Evolutionary conservation across 768 basidiomycete genomes (phyloP).

Genomic region (Auriscalpium orientale): DNA sequence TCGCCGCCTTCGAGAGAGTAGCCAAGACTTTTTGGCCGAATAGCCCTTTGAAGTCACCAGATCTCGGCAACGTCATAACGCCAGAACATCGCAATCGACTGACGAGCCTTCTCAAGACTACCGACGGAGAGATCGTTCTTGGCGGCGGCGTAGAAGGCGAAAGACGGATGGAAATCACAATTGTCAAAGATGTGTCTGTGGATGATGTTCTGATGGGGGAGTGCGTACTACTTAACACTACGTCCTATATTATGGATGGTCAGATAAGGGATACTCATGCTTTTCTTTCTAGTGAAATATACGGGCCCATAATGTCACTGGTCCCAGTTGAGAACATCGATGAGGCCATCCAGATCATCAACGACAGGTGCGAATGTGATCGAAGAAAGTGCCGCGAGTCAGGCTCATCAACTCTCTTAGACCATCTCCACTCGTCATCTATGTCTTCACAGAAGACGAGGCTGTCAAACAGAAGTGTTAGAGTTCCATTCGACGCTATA

Average conservation of each 20-base stretch:
- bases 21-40: conserved; percentile 7
- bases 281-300: conserved; percentile 22
- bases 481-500: neutral
- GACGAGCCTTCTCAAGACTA: neutral
- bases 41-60: neutral
- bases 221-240: too few species aligned
- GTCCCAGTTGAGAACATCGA: conserved; percentile 20
- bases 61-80: conserved; percentile 8
- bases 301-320: conserved; percentile 29
- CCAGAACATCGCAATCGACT: conserved; percentile 3
- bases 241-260: too few species aligned
- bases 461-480: conserved; percentile 4
- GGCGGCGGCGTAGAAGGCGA: conserved; percentile 20
- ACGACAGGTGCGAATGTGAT: neutral
- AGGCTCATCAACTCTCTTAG: neutral
- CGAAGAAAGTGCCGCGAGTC: neutral
- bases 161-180: conserved; percentile 22
- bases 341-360: conserved; percentile 19
- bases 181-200: conserved; percentile 23
- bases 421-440: neutral
- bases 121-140: conserved; percentile 22
- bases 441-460: conserved; percentile 5
- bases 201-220: conserved; percentile 28
- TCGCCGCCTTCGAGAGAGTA: conserved; percentile 12
- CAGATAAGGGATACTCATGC: neutral